phyloP scores from a whole-genome alignment of 768 basidiomycete genomes.

The Phlebiopsis gigantea region DNA sequence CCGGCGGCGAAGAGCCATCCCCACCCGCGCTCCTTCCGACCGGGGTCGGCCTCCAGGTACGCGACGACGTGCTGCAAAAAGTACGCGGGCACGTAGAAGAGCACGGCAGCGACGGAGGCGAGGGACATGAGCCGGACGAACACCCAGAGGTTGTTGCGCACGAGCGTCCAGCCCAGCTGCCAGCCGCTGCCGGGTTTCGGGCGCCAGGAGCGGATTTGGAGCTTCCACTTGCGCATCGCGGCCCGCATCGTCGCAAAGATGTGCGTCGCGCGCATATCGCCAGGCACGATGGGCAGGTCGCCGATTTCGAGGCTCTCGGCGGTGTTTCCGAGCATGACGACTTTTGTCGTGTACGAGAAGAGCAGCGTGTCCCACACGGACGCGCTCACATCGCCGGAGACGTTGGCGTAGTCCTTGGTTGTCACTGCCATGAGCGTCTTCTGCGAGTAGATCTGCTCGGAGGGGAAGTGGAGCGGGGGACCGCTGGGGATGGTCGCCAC shows the following conservation, averaged over 20 bases:
- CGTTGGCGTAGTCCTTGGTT: conserved; percentile 66
- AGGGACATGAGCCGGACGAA: conserved; percentile 42
- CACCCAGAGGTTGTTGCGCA: conserved; percentile 43
- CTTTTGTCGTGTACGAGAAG: conserved; percentile 87
- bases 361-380: conserved; percentile 59
- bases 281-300: conserved; percentile 77
- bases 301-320: conserved; percentile 76
- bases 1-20: conserved; percentile 66
- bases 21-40: conserved; percentile 54
- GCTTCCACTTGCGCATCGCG: conserved; percentile 44
- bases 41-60: conserved; percentile 62
- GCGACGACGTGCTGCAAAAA: conserved; percentile 56
- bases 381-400: conserved; percentile 58
- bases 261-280: conserved; percentile 60
- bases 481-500: conserved; percentile 57
- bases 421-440: conserved; percentile 58
- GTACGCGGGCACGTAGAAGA: conserved; percentile 60
- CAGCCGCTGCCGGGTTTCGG: conserved; percentile 61
- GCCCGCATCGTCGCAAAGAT: conserved; percentile 64
- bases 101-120: conserved; percentile 45
- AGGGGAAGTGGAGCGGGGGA: conserved; percentile 69
- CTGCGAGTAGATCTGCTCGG: conserved; percentile 68
- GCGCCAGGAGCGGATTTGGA: conserved; percentile 52
- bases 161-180: conserved; percentile 55
- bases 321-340: conserved; percentile 77